Conservation (phyloP, 2,329 filamentous ascomycete genomes). For the Colletotrichum cereale region DNA sequence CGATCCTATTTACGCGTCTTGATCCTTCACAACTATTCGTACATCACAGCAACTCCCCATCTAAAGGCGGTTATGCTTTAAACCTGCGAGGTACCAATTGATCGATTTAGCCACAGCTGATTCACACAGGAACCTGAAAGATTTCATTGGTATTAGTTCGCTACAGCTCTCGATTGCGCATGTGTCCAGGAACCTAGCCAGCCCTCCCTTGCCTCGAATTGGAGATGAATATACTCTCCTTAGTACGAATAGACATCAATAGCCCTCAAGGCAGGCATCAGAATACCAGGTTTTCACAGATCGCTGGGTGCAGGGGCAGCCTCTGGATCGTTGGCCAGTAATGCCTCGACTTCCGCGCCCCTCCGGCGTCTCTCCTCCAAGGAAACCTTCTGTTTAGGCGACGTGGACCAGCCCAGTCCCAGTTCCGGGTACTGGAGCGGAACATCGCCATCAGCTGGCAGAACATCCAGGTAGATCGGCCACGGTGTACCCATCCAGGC, state of each 20-base stretch:
- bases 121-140: no score
- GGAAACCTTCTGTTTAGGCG: constrained; percentile 46
- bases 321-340: constrained; percentile 47
- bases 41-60: not conserved
- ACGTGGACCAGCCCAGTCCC: constrained; percentile 47
- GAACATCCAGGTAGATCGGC: constrained; percentile 49
- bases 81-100: no score
- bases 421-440: constrained; percentile 51
- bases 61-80: no score
- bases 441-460: constrained; percentile 45
- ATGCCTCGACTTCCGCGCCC: constrained; percentile 47
- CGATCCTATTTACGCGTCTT: not conserved
- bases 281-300: constrained; percentile 12
- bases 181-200: not conserved
- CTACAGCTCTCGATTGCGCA: no score
- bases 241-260: not conserved
- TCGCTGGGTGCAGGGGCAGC: constrained; percentile 48
- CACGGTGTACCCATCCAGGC: constrained; percentile 51
- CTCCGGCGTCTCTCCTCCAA: constrained; percentile 48
- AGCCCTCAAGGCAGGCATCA: not conserved
- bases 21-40: not conserved
- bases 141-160: no score
- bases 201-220: no score
- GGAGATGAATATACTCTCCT: not conserved
- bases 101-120: no score